phyloP scores from a whole-genome alignment of 2,329 filamentous ascomycete genomes.

The Elsinoe batatas region DNA sequence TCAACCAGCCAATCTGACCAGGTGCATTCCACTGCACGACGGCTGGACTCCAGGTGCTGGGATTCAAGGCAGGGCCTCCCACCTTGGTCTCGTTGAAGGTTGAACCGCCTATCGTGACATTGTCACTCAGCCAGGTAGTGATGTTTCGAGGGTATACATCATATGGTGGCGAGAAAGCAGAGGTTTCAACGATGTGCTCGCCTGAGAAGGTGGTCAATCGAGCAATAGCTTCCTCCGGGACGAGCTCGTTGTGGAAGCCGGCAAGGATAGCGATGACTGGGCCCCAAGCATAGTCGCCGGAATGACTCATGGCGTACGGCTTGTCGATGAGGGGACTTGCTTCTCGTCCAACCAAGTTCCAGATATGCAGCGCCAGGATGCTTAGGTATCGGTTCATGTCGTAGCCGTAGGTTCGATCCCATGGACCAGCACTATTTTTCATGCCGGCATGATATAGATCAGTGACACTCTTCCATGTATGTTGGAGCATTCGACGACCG shows the following conservation, averaged over 20 bases:
- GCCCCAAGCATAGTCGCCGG: slow-evolving; percentile 48
- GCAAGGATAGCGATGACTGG: slow-evolving; percentile 49
- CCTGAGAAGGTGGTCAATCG: slow-evolving; percentile 41
- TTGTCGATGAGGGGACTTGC: slow-evolving; percentile 29
- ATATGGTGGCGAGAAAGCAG: slow-evolving; percentile 49
- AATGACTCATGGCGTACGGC: slow-evolving; percentile 48
- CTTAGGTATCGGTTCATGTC: slow-evolving; percentile 55
- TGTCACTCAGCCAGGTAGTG: slow-evolving; percentile 46
- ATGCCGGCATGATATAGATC: slow-evolving; percentile 49
- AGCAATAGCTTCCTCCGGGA: slow-evolving; percentile 32
- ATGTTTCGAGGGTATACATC: slow-evolving; percentile 50
- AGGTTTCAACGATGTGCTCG: slow-evolving; percentile 44
- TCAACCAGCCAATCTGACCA: slow-evolving; percentile 29
- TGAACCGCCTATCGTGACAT: slow-evolving; percentile 51
- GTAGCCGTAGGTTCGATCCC: slow-evolving; percentile 54
- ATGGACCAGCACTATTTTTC: slow-evolving; percentile 53
- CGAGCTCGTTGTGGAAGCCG: slow-evolving; percentile 38
- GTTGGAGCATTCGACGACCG: slow-evolving; percentile 42
- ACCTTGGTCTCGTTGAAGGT: slow-evolving; percentile 47
- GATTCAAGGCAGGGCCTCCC: slow-evolving; percentile 45
- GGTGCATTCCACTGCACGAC: slow-evolving; percentile 49
- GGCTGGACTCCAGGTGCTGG: slow-evolving; percentile 47
- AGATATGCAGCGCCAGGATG: slow-evolving; percentile 49
- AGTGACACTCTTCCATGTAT: slow-evolving; percentile 44
- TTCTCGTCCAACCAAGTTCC: slow-evolving; percentile 46